Conservation (phyloP, 2,329 filamentous ascomycete genomes). For the Xylariaceae sp. region DNA sequence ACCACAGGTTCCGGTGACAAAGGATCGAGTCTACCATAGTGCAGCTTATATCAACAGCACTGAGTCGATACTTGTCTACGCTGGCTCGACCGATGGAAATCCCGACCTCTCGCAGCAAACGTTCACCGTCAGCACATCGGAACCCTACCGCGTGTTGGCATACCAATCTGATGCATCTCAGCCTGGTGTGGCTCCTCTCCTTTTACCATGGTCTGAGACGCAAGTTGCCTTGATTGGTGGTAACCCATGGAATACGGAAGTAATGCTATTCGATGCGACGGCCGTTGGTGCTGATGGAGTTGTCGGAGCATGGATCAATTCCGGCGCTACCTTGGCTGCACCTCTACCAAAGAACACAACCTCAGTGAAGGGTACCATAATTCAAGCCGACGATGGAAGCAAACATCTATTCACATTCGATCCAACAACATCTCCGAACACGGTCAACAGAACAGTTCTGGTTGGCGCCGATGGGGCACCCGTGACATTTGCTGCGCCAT, state of each 20-base stretch:
- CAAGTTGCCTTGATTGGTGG: constrained; percentile 74
- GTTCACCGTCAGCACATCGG: constrained; percentile 63
- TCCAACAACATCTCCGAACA: constrained; percentile 66
- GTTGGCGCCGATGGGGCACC: constrained; percentile 54
- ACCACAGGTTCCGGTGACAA: constrained; percentile 46
- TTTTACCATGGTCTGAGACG: constrained; percentile 68
- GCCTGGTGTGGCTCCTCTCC: constrained; percentile 61
- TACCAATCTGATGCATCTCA: constrained; percentile 54
- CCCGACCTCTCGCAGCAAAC: constrained; percentile 62
- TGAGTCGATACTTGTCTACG: constrained; percentile 73
- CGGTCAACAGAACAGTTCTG: constrained; percentile 65
- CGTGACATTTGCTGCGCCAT: constrained; percentile 42
- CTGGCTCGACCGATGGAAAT: constrained; percentile 61
- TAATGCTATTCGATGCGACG: constrained; percentile 65
- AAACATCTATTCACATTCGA: constrained; percentile 77
- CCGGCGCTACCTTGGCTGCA: constrained; percentile 57
- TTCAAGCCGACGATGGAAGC: constrained; percentile 69
- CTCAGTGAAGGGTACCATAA: constrained; percentile 55
- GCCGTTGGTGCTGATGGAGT: constrained; percentile 35
- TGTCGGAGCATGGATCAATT: constrained; percentile 53
- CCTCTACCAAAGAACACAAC: constrained; percentile 55
- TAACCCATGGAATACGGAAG: constrained; percentile 54
- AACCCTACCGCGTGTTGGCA: constrained; percentile 59
- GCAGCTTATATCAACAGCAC: constrained; percentile 67
- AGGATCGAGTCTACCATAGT: constrained; percentile 69